Conservation (phyloP, 176 grass and related monocot genomes). For the Paspalum vaginatum region DNA sequence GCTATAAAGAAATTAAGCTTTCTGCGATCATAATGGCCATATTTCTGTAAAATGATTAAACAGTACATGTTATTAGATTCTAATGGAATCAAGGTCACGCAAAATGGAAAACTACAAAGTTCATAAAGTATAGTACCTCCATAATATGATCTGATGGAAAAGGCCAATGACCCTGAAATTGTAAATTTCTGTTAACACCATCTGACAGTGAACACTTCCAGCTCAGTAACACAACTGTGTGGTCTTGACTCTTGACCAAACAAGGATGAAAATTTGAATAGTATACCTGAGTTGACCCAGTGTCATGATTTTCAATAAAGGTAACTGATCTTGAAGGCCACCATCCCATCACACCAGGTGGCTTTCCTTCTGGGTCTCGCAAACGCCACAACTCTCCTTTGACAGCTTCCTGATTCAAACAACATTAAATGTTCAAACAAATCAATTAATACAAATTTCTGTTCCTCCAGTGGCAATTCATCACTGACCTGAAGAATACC, state of each 20-base stretch:
- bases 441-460: conserved; percentile 16
- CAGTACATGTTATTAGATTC: not conserved
- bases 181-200: conserved; percentile 17
- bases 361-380: conserved; percentile 71
- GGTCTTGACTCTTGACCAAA: not conserved
- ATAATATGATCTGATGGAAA: conserved; percentile 88
- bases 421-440: conserved; percentile 18
- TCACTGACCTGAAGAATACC: conserved; percentile 89
- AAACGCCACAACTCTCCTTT: conserved; percentile 92
- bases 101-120: conserved; percentile 15
- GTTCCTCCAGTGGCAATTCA: not conserved
- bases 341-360: conserved; percentile 91
- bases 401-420: conserved; percentile 79
- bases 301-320: conserved; percentile 98
- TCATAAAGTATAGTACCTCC: conserved; percentile 65
- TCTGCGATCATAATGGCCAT: conserved; percentile 6
- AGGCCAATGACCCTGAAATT: conserved; percentile 95
- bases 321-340: conserved; percentile 97
- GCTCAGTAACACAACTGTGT: conserved; percentile 11
- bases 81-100: not conserved
- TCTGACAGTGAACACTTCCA: conserved; percentile 6
- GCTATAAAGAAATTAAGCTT: not conserved
- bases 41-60: not conserved
- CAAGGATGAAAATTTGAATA: conserved; percentile 10
- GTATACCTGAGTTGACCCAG: conserved; percentile 92